Percentiles rank a stretch among this genome's conserved stretches.
Conservation (phyloP, 2,329 filamentous ascomycete genomes). For the Zelopaecilomyces penicillatus region DNA sequence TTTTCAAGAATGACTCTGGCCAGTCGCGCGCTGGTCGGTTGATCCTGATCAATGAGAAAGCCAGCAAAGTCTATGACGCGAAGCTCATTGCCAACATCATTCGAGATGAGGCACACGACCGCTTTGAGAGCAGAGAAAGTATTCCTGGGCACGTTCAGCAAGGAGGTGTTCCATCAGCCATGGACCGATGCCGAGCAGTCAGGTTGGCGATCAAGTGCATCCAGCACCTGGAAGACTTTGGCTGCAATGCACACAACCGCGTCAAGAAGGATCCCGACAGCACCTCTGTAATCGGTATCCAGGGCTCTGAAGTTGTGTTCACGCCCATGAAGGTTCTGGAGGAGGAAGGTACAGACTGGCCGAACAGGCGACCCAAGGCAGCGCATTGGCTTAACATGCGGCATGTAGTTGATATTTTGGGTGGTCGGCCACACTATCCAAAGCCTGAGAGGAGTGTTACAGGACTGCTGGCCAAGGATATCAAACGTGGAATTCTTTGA, state of each 20-base stretch:
- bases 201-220: slow-evolving; percentile 91
- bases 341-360: slow-evolving; percentile 84
- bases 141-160: slow-evolving; percentile 94
- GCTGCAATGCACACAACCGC: slow-evolving; percentile 53
- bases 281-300: slow-evolving; percentile 80
- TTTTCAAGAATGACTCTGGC: slow-evolving; percentile 78
- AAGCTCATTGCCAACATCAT: slow-evolving; percentile 95
- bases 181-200: slow-evolving; percentile 91
- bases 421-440: slow-evolving; percentile 55
- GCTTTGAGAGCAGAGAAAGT: slow-evolving; percentile 86
- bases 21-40: slow-evolving; percentile 85
- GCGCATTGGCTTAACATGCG: slow-evolving; percentile 82
- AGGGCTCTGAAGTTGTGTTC: slow-evolving; percentile 84
- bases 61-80: slow-evolving; percentile 81
- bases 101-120: slow-evolving; percentile 80
- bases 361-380: slow-evolving; percentile 70
- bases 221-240: slow-evolving; percentile 77
- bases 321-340: slow-evolving; percentile 74
- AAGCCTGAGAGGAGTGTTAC: slow-evolving; percentile 41
- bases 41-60: slow-evolving; percentile 94
- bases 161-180: slow-evolving; percentile 83
- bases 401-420: slow-evolving; percentile 74
- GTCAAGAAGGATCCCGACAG: slow-evolving; percentile 68
- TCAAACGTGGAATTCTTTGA: slow-evolving; percentile 41
- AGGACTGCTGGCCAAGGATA: slow-evolving; percentile 51